Conservation (phyloP, 176 grass and related monocot species). For the Poa pratensis region DNA sequence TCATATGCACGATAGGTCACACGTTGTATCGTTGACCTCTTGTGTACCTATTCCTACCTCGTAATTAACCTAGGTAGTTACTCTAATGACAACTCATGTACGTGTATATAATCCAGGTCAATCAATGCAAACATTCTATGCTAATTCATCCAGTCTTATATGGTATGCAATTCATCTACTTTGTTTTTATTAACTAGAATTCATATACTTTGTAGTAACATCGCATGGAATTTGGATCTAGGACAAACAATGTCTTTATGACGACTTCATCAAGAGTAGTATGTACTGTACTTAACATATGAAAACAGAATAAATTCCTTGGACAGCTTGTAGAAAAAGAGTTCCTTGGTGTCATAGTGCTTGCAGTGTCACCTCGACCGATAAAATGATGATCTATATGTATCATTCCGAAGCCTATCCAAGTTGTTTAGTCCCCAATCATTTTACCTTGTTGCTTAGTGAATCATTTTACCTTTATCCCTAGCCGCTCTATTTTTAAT, state of each 20-base stretch:
- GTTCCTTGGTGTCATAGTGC: background rate
- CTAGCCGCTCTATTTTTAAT: background rate
- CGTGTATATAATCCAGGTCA: too few species aligned
- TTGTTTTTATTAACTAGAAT: background rate
- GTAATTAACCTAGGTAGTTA: too few species aligned
- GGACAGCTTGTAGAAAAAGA: too few species aligned
- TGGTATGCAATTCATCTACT: too few species aligned
- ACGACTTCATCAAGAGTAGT: background rate
- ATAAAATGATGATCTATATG: background rate
- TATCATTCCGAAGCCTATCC: background rate
- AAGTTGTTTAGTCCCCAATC: background rate
- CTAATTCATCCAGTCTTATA: too few species aligned
- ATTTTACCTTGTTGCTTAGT: background rate
- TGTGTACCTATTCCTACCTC: too few species aligned
- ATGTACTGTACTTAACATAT: background rate
- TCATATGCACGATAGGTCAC: too few species aligned
- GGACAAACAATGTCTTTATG: background rate
- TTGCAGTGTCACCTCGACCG: background rate
- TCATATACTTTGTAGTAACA: background rate
- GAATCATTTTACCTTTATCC: constrained; percentile 7
- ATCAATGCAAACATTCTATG: too few species aligned
- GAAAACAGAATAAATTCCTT: background rate
- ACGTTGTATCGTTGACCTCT: too few species aligned
- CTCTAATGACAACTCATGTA: too few species aligned
- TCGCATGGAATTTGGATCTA: background rate